Base-by-base conservation (phyloP, 371 early-diverging fungal species). In the Polyrhizophydium stewartii region DNA sequence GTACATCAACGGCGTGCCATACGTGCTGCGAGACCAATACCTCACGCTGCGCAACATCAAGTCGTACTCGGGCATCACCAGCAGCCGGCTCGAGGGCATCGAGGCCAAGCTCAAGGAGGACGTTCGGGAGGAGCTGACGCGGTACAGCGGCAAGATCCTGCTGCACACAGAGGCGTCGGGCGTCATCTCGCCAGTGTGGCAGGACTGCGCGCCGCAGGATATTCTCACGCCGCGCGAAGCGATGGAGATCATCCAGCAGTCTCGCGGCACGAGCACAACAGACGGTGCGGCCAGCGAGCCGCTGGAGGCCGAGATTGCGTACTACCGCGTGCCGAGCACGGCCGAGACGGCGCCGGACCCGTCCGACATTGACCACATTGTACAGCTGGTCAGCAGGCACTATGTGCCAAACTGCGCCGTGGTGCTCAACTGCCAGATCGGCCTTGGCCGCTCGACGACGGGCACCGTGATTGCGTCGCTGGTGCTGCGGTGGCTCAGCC, bases 1-100 rank as follows among this genome's bases (percentile, higher is more conserved):
- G 10, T 89, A 89, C 63, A 79, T 91, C 58, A 84, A 87, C 56
- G 87, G 85, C n/a, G 69, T 76, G 13, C 89, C 91, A 7, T 87
- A 87, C 68, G 90, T 89, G 0, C 77, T 91, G 1, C 77, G 90
- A 38, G 87, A 88, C 62, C 70, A 81, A n/a, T 81, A 73, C 33
- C 70, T 81, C 56, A 84, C 87, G 1, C 62, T 89, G 21, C 77
- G 88, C 25, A 88, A 89, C 62, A 81, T 87, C 40, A 79, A 84
- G 47, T 81, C 85, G 0, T 88, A 86, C 64, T 74, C 82, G 30
- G 91, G 91, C 13, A 89, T 91, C 38, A 83, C 86, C 0, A 64
- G 81, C 1, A 55, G 69, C n/a, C 78, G 88, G 27, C 73, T 91
- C 31, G 88, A 89, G 64, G 70, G 79, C 41, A 73, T 89, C n/a